Percentiles rank a stretch among this genome's conserved stretches.
These are phyloP conservation scores for Cruciata laevipes DNA, from an alignment of 257 asterid genomes.

Conservation along the genomic window DNA sequence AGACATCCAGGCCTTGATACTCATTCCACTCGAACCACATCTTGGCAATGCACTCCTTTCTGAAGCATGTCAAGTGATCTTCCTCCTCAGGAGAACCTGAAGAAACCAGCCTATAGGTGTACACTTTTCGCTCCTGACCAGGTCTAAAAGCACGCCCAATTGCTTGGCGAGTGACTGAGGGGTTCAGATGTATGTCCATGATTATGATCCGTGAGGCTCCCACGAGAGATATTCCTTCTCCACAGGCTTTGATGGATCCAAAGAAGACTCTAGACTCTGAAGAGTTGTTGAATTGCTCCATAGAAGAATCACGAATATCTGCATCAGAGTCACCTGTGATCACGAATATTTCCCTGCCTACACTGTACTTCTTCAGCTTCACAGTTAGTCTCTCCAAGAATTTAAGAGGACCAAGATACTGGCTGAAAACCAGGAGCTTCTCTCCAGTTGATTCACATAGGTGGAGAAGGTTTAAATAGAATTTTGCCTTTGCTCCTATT, in stretches of 20 bases:
- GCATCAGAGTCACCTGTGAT: slow-evolving; percentile 81
- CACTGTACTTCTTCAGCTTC: slow-evolving; percentile 47
- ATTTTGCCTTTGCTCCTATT: slow-evolving; percentile 69
- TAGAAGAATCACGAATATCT: slow-evolving; percentile 51
- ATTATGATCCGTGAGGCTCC: slow-evolving; percentile 71
- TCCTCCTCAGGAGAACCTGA: slow-evolving; percentile 63
- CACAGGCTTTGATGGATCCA: slow-evolving; percentile 89
- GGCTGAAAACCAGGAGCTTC: slow-evolving; percentile 78
- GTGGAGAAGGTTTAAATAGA: slow-evolving; percentile 68
- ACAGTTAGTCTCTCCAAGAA: slow-evolving; percentile 69
- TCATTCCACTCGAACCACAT: slow-evolving; percentile 22
- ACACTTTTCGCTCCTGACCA: slow-evolving; percentile 62
- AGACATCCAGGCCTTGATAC: slow-evolving; percentile 11
- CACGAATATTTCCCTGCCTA: slow-evolving; percentile 74
- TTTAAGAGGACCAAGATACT: slow-evolving; percentile 71
- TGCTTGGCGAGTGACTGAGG: slow-evolving; percentile 77
- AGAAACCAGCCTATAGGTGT: slow-evolving; percentile 51
- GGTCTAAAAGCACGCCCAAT: slow-evolving; percentile 83
- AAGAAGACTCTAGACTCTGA: slow-evolving; percentile 75
- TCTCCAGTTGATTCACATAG: slow-evolving; percentile 72
- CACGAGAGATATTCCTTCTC: slow-evolving; percentile 81
- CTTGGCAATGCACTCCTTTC: slow-evolving; percentile 19
- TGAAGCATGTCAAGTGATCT: slow-evolving; percentile 49
- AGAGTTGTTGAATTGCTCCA: slow-evolving; percentile 61
- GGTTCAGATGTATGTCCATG: slow-evolving; percentile 68